Percentiles rank a stretch among this genome's conserved stretches.
phyloP scores from a whole-genome alignment of 2,329 filamentous ascomycete species.

The Ophiosphaerella herpotricha region DNA sequence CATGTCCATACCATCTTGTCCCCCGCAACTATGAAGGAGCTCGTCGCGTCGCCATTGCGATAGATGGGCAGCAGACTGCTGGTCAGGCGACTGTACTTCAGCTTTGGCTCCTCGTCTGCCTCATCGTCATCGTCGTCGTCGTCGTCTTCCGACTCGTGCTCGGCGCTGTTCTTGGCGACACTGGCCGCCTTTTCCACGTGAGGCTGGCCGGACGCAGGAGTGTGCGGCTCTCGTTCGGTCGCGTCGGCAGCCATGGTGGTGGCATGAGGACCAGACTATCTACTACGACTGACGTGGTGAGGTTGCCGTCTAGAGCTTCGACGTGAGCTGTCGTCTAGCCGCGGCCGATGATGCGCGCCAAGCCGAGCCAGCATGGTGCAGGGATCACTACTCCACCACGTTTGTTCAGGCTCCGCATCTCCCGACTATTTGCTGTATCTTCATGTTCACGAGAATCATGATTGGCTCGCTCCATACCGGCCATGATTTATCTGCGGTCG shows the following conservation, averaged over 20 bases:
- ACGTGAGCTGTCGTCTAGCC: conserved; percentile 8
- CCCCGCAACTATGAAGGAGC: conserved; percentile 83
- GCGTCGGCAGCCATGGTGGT: conserved; percentile 48
- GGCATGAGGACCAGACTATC: conserved; percentile 33
- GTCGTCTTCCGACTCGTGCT: conserved; percentile 35
- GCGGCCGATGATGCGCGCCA: conserved; percentile 36
- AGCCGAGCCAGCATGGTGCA: conserved; percentile 15
- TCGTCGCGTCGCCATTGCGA: conserved; percentile 93
- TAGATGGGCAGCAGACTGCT: conserved; percentile 80
- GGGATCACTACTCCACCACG: conserved; percentile 16
- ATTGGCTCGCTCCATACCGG: conserved; percentile 15
- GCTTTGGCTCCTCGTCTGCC: conserved; percentile 88
- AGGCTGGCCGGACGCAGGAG: conserved; percentile 31
- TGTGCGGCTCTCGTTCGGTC: conserved; percentile 42
- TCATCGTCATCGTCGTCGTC: conserved; percentile 66
- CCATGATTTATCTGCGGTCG: conserved; percentile 29
- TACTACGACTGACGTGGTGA: background rate
- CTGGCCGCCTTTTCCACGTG: conserved; percentile 22
- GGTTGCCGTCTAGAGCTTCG: conserved; percentile 21
- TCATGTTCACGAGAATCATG: conserved; percentile 19
- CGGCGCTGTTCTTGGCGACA: conserved; percentile 25
- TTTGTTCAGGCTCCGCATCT: conserved; percentile 7
- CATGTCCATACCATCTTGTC: conserved; percentile 83
- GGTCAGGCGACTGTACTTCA: conserved; percentile 91
- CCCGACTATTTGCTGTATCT: background rate